phyloP scores from a whole-genome alignment of 176 grass and related monocot species.

The Eleusine coracana region DNA sequence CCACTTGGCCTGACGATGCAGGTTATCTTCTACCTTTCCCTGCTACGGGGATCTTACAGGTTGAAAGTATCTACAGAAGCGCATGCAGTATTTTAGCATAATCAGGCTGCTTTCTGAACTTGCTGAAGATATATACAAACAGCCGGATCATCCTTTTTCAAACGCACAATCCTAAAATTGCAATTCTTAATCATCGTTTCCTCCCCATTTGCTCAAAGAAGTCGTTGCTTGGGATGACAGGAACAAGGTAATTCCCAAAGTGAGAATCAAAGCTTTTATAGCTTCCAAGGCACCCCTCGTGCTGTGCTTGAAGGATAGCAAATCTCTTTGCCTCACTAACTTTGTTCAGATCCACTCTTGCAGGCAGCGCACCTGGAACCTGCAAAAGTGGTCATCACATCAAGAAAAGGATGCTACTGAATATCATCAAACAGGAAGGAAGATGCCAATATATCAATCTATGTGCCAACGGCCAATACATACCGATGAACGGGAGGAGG shows the following conservation, averaged over 20 bases:
- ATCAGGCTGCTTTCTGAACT: neutral
- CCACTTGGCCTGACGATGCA: neutral
- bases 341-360: slow-evolving; percentile 62
- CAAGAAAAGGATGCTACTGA: slow-evolving; percentile 22
- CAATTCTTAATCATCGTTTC: neutral
- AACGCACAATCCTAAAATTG: neutral
- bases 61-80: slow-evolving; percentile 5
- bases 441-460: slow-evolving; percentile 15
- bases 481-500: slow-evolving; percentile 40
- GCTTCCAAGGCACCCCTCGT: slow-evolving; percentile 75
- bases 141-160: neutral
- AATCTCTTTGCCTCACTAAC: slow-evolving; percentile 73
- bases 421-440: slow-evolving; percentile 27
- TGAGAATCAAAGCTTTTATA: slow-evolving; percentile 84
- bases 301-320: slow-evolving; percentile 69
- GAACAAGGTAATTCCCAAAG: slow-evolving; percentile 86
- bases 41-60: slow-evolving; percentile 11
- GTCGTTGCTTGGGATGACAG: slow-evolving; percentile 62
- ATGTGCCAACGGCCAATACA: neutral
- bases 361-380: slow-evolving; percentile 38
- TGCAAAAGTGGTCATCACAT: slow-evolving; percentile 44
- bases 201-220: slow-evolving; percentile 40
- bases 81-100: neutral
- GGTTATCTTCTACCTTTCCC: neutral
- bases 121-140: neutral